Evolutionary conservation across 768 basidiomycete genomes (phyloP).

Genomic region (Pleurotus djamor): DNA sequence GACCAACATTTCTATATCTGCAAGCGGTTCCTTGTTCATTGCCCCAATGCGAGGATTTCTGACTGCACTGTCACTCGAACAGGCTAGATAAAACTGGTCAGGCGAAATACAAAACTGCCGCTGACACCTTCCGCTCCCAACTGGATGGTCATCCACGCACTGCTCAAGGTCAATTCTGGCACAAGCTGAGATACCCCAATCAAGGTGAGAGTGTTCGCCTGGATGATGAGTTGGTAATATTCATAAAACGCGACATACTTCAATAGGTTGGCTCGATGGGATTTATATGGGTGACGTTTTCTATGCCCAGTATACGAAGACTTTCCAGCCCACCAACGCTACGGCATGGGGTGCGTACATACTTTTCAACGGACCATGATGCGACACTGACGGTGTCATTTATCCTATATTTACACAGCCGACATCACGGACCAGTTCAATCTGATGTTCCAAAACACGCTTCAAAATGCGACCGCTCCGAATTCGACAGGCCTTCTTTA

Average conservation of each 20-base stretch:
- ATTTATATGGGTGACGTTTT: slow-evolving; percentile 47
- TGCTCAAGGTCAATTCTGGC: slow-evolving; percentile 44
- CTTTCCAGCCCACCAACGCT: slow-evolving; percentile 29
- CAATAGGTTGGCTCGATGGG: slow-evolving; percentile 40
- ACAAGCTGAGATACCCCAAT: slow-evolving; percentile 38
- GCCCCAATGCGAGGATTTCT: no score
- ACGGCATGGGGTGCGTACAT: slow-evolving; percentile 34
- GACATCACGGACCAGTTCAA: slow-evolving; percentile 39
- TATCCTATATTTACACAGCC: slow-evolving; percentile 14
- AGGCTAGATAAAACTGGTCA: slow-evolving; percentile 29
- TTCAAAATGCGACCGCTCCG: slow-evolving; percentile 32
- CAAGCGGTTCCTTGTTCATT: slow-evolving; percentile 12
- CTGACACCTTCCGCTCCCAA: slow-evolving; percentile 34
- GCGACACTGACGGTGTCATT: no score
- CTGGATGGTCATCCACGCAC: slow-evolving; percentile 41
- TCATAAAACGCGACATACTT: background rate
- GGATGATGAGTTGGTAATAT: background rate
- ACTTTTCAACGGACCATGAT: slow-evolving; percentile 8
- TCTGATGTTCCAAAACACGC: slow-evolving; percentile 41
- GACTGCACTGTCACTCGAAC: no score
- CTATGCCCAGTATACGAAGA: slow-evolving; percentile 36
- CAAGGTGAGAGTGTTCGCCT: slow-evolving; percentile 27
- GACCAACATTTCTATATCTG: slow-evolving; percentile 37
- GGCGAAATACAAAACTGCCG: slow-evolving; percentile 38
- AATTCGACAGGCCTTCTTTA: slow-evolving; percentile 42